Conservation (phyloP, 2,329 filamentous ascomycete genomes). For the Exophiala spinifera region DNA sequence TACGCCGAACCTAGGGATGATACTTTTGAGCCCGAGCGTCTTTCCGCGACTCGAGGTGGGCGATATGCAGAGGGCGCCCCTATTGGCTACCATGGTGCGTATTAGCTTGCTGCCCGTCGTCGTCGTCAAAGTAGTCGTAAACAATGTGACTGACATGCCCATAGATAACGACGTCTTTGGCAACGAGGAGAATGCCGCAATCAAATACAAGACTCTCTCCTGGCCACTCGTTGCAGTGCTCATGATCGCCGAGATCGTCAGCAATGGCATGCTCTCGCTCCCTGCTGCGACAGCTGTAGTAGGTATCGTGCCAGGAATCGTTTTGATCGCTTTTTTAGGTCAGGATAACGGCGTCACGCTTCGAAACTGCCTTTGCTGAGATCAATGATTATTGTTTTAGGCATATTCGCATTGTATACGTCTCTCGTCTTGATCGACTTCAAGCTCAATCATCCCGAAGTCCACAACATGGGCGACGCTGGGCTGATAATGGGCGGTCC, state of each 20-base stretch:
- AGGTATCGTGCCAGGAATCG: constrained; percentile 52
- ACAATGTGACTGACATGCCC: not conserved
- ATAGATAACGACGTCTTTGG: constrained; percentile 43
- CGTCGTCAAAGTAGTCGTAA: not conserved
- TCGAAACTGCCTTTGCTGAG: not conserved
- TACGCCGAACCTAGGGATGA: constrained; percentile 10
- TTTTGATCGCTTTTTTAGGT: constrained; percentile 52
- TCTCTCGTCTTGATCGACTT: constrained; percentile 51
- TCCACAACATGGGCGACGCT: constrained; percentile 58
- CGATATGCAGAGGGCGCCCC: constrained; percentile 3
- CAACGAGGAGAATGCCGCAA: constrained; percentile 38
- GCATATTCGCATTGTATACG: constrained; percentile 51
- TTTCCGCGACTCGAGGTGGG: constrained; percentile 2
- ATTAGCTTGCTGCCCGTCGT: not conserved
- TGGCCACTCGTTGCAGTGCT: constrained; percentile 53
- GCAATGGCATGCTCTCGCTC: constrained; percentile 54
- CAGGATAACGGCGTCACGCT: not conserved
- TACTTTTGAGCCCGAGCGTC: constrained; percentile 5
- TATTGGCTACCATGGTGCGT: constrained; percentile 16
- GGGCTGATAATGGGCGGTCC: constrained; percentile 54
- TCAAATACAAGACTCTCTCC: constrained; percentile 54
- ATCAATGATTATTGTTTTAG: not conserved
- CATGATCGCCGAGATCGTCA: constrained; percentile 57
- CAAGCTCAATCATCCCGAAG: constrained; percentile 53
- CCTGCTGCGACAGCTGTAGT: constrained; percentile 52